Percentiles rank a stretch among this genome's conserved stretches.
Evolutionary conservation across 2,329 filamentous ascomycete genomes (phyloP).

Genomic region (Xylaria sp.): DNA sequence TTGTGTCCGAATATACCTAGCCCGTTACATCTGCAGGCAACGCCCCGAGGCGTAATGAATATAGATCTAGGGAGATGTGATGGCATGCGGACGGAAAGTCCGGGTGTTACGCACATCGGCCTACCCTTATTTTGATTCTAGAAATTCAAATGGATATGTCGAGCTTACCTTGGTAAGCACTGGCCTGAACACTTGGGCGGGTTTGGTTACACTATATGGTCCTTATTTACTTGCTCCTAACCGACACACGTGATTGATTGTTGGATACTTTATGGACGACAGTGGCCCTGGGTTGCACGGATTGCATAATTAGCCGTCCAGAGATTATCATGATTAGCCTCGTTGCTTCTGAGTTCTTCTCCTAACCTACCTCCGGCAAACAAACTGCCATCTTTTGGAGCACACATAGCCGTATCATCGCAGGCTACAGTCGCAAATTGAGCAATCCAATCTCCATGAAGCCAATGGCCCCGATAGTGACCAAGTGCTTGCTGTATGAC

Average conservation of each 20-base stretch:
- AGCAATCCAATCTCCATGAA: too few species aligned
- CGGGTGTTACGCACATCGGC: not conserved
- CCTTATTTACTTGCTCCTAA: not conserved
- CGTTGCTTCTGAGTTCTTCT: too few species aligned
- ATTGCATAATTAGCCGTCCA: not conserved
- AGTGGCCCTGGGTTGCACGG: too few species aligned
- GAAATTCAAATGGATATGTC: not conserved
- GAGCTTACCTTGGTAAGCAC: not conserved
- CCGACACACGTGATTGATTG: not conserved
- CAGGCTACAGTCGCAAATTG: too few species aligned
- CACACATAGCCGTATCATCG: too few species aligned
- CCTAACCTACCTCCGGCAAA: too few species aligned
- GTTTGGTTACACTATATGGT: not conserved
- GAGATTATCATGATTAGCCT: not conserved
- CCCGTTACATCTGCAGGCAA: not conserved
- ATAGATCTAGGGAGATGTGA: not conserved
- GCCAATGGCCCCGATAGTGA: too few species aligned
- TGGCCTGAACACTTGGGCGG: not conserved
- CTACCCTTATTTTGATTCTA: not conserved
- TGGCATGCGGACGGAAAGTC: not conserved
- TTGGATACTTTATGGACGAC: not conserved
- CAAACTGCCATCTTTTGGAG: too few species aligned
- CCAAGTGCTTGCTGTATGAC: too few species aligned
- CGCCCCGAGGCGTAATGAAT: not conserved
- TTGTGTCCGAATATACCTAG: not conserved